Evolutionary conservation across 2,329 filamentous ascomycete genomes (phyloP).

Genomic region (Fusarium palustre): DNA sequence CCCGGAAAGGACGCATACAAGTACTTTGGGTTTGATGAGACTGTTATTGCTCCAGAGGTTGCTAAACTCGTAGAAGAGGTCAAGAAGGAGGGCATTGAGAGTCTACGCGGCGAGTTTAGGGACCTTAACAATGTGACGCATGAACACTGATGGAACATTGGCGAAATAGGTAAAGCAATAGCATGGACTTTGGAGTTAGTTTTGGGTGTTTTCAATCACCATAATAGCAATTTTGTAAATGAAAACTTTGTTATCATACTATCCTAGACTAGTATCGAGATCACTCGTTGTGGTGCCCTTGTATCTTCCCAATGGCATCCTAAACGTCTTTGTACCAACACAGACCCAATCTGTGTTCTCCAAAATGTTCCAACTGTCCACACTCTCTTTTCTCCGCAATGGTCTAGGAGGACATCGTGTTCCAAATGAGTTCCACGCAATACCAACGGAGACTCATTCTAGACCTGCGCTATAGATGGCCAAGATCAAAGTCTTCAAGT

Average conservation of each 20-base stretch:
- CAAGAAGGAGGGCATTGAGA: conserved; percentile 47
- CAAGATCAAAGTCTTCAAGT: not conserved
- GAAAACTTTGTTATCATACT: conserved; percentile 9
- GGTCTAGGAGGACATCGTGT: not conserved
- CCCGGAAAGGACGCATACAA: conserved; percentile 66
- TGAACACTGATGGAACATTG: conserved; percentile 29
- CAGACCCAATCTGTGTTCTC: not conserved
- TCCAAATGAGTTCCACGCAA: not conserved
- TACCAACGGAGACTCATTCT: not conserved
- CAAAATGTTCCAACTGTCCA: not conserved
- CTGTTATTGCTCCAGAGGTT: conserved; percentile 55
- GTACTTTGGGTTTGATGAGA: conserved; percentile 66
- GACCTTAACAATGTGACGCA: conserved; percentile 46
- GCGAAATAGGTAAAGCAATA: conserved; percentile 8
- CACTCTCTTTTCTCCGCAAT: not conserved
- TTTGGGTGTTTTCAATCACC: conserved; percentile 6
- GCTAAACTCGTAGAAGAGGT: conserved; percentile 49
- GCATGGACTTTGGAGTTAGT: conserved; percentile 26
- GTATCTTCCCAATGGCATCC: not conserved
- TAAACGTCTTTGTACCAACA: not conserved
- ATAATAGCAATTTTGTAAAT: conserved; percentile 22
- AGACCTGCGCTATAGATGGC: not conserved
- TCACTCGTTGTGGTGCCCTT: not conserved
- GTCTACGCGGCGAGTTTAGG: conserved; percentile 50
- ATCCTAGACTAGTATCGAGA: not conserved